Evolutionary conservation across 2,329 filamentous ascomycete species (phyloP), one percentile per base, ranked within the genome.

Genomic region (Colletotrichum eleusines): DNA sequence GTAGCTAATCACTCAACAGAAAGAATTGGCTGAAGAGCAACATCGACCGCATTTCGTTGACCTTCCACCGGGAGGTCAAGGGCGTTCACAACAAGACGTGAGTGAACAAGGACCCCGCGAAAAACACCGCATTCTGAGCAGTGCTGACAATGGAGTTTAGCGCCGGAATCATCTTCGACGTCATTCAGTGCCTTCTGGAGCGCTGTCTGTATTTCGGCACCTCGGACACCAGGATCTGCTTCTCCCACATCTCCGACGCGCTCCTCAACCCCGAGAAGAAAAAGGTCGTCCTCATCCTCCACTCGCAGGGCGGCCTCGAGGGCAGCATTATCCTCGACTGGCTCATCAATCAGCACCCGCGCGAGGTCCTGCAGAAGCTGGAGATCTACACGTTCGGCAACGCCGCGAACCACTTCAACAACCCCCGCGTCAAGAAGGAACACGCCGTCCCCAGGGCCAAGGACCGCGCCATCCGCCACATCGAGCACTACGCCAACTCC

Each of bases 331-430:
- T 93, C 4, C 80, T 95, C 5, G 93, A 95, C 80, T 93, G 92
- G 91, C 84, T 95, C 2, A 83, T 94, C 1, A 89, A 91, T 73
- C 92, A 94, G 76, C 80, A 93, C 16, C 88, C 91, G 0, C 88
- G 90, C 67, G 86, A 91, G 73, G 81, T 91, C 2, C 82, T 94
- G 14, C 80, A 84, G 5, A 92, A 93, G 74, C 84, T 94, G 0
- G 92, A 95, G 78, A 87, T 95, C 2, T 91, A 90, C 79, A 95
- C 92, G 0, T 95, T 95, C 77, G 93, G 92, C 44, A 92, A 89
- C 69, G 92, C 92, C 0, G 91, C 92, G 0, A 94, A 94, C 75
- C 92, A 95, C 78, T 95, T 94, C 83, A 94, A 94, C 79, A 94
- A 94, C 73, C 93, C 92, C 0, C 85, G 86, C 68, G 48, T 28